phyloP scores from a whole-genome alignment of 371 early-diverging fungal species.

The Mucor sp. region DNA sequence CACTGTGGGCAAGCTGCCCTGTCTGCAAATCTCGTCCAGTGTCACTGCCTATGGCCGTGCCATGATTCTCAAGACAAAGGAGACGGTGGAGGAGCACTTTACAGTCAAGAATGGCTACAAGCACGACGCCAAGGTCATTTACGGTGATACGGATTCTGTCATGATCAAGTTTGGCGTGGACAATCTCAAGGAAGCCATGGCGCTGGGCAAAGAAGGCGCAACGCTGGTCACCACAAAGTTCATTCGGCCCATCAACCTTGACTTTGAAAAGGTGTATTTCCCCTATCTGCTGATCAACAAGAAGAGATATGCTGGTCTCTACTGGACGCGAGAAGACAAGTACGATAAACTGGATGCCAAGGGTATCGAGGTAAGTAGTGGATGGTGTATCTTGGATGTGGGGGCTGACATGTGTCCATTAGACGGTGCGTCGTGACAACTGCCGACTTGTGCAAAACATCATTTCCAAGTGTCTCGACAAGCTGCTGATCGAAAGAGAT shows the following conservation, averaged over 20 bases:
- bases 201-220: constrained; percentile 88
- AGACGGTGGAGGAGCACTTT: constrained; percentile 87
- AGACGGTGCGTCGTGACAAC: constrained; percentile 99
- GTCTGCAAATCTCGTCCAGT: constrained; percentile 98
- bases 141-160: constrained; percentile 99
- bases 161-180: constrained; percentile 98
- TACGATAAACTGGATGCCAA: constrained; percentile 98
- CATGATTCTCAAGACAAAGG: constrained; percentile 97
- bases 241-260: constrained; percentile 96
- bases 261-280: constrained; percentile 99
- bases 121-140: constrained; percentile 94
- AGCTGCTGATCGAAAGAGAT: constrained; percentile 93
- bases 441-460: constrained; percentile 95
- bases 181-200: constrained; percentile 86
- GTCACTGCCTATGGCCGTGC: constrained; percentile 98
- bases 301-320: constrained; percentile 99
- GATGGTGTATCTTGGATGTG: too few relatives aligned
- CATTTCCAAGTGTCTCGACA: constrained; percentile 93
- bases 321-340: constrained; percentile 93
- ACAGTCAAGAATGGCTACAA: constrained; percentile 86
- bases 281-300: constrained; percentile 99
- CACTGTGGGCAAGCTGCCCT: constrained; percentile 96
- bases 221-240: constrained; percentile 87
- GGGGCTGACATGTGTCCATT: neutral
- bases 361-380: constrained; percentile 91